A percentile compares a stretch with the other conserved stretches of the same genome.
These are phyloP conservation scores for Clavispora carvajalis DNA, from an alignment of 805 yeast species.

Conservation along the genomic window DNA sequence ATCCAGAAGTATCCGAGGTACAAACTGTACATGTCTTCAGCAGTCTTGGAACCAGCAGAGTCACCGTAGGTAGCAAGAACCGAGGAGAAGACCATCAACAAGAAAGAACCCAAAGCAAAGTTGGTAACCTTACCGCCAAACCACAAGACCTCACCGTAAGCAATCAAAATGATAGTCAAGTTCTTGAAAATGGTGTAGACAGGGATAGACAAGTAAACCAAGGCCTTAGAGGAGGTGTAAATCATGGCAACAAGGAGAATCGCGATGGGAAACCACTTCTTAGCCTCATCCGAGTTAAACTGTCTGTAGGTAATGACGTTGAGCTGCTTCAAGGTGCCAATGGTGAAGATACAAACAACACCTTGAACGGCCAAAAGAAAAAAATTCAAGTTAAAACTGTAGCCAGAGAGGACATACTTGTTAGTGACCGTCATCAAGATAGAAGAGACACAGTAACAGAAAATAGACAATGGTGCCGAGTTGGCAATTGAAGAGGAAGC, in stretches of 20 bases:
- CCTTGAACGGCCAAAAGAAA: conserved; percentile 87
- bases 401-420: conserved; percentile 83
- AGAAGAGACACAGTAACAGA: conserved; percentile 87
- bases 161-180: conserved; percentile 91
- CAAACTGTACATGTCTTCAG: conserved; percentile 41
- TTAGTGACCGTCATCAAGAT: conserved; percentile 97
- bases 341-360: conserved; percentile 70
- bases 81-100: conserved; percentile 92
- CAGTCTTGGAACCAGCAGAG: conserved; percentile 36
- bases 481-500: conserved; percentile 36
- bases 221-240: conserved; percentile 92
- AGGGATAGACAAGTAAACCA: conserved; percentile 87
- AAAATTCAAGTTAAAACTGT: conserved; percentile 73
- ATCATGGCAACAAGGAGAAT: conserved; percentile 86
- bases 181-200: conserved; percentile 98
- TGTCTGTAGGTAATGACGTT: conserved; percentile 84
- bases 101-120: conserved; percentile 84
- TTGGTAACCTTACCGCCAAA: conserved; percentile 89
- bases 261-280: conserved; percentile 94
- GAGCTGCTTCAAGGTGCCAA: conserved; percentile 64
- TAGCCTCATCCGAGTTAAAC: conserved; percentile 81
- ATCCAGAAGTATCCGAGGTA: conserved; percentile 91
- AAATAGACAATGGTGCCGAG: conserved; percentile 63
- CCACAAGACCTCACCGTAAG: conserved; percentile 97
- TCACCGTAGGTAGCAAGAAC: conserved; percentile 94